phyloP scores from a whole-genome alignment of 2,329 filamentous ascomycete genomes.

The Sordariomycetes sp. region DNA sequence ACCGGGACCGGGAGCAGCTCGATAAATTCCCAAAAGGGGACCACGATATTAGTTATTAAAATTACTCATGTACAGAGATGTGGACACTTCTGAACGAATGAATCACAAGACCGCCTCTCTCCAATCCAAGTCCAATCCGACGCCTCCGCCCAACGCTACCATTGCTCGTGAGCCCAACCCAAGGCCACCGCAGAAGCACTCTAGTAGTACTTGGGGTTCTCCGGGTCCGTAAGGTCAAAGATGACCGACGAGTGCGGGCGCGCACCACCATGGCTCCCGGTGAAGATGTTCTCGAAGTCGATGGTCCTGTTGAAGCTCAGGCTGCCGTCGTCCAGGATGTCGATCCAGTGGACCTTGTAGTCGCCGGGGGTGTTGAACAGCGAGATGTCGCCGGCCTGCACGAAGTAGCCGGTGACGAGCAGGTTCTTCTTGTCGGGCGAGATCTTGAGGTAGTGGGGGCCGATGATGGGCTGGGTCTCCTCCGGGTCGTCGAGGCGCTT shows the following conservation, averaged over 20 bases:
- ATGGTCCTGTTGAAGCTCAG: constrained; percentile 49
- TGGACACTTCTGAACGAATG: too few relatives aligned
- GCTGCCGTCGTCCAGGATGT: constrained; percentile 41
- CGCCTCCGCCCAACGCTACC: too few relatives aligned
- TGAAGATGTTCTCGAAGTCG: constrained; percentile 42
- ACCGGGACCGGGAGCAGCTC: too few relatives aligned
- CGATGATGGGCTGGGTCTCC: constrained; percentile 46
- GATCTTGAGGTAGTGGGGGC: constrained; percentile 55
- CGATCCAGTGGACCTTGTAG: constrained; percentile 53
- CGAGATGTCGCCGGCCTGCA: constrained; percentile 50
- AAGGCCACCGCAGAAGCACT: not conserved
- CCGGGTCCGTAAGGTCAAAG: constrained; percentile 44
- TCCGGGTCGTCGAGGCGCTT: constrained; percentile 51
- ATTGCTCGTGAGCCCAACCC: too few relatives aligned
- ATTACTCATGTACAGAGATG: too few relatives aligned
- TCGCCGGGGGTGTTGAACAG: constrained; percentile 51
- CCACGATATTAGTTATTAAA: too few relatives aligned
- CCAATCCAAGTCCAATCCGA: too few relatives aligned
- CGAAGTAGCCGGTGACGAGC: constrained; percentile 55
- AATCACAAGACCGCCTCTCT: too few relatives aligned
- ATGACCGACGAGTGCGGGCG: constrained; percentile 46
- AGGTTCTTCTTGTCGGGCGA: constrained; percentile 54
- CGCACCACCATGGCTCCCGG: constrained; percentile 39
- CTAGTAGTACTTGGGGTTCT: constrained; percentile 38
- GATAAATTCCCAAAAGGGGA: too few relatives aligned